Evolutionary conservation across 164 flowering plant genomes (phyloP), one percentile per base, ranked within the genome.

Genomic region (Aristolochia fimbriata): DNA sequence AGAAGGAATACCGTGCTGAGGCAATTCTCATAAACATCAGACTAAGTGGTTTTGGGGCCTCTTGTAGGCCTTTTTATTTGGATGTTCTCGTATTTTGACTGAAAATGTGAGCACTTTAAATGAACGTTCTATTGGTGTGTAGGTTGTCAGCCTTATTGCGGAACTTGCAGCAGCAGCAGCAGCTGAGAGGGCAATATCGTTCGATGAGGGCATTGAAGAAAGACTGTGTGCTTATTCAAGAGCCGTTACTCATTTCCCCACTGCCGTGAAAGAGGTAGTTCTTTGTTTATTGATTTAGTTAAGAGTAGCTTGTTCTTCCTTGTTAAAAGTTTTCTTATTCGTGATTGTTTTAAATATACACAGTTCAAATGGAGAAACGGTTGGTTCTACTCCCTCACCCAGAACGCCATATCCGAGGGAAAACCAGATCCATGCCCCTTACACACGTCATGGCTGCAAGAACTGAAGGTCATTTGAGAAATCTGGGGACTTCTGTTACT

Each of bases 331-430:
- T 6, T 49, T 55, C 45, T 3, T 13, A 0, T 17, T 15, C 41
- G 6, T 27, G 12, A 55, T 3, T n/a, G 3, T 50, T 51, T 62
- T 51, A 5, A 62, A 33, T 62, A 23, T 15, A 20, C 56, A 37
- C 89, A 93, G 99, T 90, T 93, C 68, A 85, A 86, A 67, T 93
- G 99, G 97, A 82, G 99, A 70, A 93, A 55, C 24, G 64, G 64
- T 10, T 88, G 88, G 87, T 88, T 88, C 68, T 83, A 83, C 65
- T 60, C 60, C 17, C 69, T 66, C 54, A 59, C 59, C 23, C 33
- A 59, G 21, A 66, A 60, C 30, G 55, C 59, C 27, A 6, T 60
- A 15, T 58, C 60, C 0, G 64, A 70, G 23, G 77, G 74, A 48
- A 70, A 64, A 55, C 71, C 69, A 6, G 97, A 90, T 65, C 98